A percentile compares a stretch with the other conserved stretches of the same genome.
Conservation (phyloP, 1,284 basidiomycete species). For the Boletus hoseneyae region DNA sequence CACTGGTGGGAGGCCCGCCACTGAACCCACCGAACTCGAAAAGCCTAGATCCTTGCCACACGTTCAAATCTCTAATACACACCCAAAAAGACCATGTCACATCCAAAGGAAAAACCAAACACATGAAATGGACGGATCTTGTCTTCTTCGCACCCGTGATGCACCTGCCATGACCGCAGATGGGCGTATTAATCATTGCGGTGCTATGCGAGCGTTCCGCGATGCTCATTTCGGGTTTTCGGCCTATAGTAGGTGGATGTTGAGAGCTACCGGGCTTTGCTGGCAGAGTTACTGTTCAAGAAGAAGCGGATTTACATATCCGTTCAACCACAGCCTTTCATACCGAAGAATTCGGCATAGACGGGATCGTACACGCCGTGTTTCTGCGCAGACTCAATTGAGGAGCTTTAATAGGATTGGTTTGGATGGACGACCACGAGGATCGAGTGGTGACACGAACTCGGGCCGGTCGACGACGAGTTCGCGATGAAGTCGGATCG, state of each 20-base stretch:
- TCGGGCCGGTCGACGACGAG: conserved; percentile 1
- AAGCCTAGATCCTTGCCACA: conserved; percentile 6
- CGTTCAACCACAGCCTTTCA: conserved; percentile 4
- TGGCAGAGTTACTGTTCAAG: background rate
- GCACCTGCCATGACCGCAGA: conserved; percentile 20
- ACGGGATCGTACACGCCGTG: conserved; percentile 16
- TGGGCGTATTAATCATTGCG: background rate
- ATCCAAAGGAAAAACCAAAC: background rate
- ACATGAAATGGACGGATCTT: conserved; percentile 11
- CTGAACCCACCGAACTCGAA: background rate
- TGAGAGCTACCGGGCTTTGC: background rate
- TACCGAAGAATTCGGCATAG: background rate
- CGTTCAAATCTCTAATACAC: conserved; percentile 7
- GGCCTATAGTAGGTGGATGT: conserved; percentile 4
- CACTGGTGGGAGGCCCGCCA: background rate
- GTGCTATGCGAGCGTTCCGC: conserved; percentile 23
- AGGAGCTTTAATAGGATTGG: conserved; percentile 4
- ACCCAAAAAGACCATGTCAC: too few species aligned
- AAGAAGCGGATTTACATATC: conserved; percentile 11
- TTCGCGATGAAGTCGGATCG: conserved; percentile 24
- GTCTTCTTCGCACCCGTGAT: conserved; percentile 12
- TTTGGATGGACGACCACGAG: background rate
- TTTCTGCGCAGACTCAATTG: conserved; percentile 6
- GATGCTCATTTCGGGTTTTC: conserved; percentile 19
- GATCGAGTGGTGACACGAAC: background rate